Conservation (phyloP, 1,284 basidiomycete species). For the Sanghuangporus weigelae region DNA sequence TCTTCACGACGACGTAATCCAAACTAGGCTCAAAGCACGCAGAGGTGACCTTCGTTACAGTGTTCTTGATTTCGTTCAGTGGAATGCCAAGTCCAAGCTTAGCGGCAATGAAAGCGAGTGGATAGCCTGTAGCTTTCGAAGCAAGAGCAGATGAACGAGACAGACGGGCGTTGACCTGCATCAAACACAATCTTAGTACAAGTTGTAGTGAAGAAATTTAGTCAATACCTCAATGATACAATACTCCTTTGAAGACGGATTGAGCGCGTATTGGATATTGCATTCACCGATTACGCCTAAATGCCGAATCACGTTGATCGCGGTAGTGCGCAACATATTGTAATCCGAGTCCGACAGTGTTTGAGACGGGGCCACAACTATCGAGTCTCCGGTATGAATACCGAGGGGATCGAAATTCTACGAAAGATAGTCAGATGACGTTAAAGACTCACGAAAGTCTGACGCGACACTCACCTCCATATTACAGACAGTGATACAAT, state of each 20-base stretch:
- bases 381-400: conserved; percentile 99
- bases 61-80: conserved; percentile 96
- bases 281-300: conserved; percentile 97
- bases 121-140: conserved; percentile 98
- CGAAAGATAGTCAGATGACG: conserved; percentile 1
- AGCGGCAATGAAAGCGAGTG: conserved; percentile 96
- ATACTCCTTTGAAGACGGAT: conserved; percentile 92
- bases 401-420: conserved; percentile 98
- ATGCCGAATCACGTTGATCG: conserved; percentile 97
- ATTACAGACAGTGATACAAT: conserved; percentile 99
- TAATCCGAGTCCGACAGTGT: conserved; percentile 97
- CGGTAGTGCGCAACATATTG: conserved; percentile 98
- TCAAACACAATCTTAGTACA: not conserved
- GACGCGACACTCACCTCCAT: conserved; percentile 77
- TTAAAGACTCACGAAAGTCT: not conserved
- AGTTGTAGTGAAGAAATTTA: not conserved
- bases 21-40: conserved; percentile 98
- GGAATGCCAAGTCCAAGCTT: conserved; percentile 97
- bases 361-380: conserved; percentile 96
- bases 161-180: conserved; percentile 93
- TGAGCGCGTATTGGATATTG: conserved; percentile 98
- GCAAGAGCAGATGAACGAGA: conserved; percentile 97
- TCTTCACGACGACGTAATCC: conserved; percentile 98
- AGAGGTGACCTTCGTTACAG: conserved; percentile 92
- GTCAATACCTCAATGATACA: conserved; percentile 88